Evolutionary conservation across 495 filamentous ascomycete species (phyloP), one percentile per base, ranked within the genome.

Genomic region (Podospora appendiculata): DNA sequence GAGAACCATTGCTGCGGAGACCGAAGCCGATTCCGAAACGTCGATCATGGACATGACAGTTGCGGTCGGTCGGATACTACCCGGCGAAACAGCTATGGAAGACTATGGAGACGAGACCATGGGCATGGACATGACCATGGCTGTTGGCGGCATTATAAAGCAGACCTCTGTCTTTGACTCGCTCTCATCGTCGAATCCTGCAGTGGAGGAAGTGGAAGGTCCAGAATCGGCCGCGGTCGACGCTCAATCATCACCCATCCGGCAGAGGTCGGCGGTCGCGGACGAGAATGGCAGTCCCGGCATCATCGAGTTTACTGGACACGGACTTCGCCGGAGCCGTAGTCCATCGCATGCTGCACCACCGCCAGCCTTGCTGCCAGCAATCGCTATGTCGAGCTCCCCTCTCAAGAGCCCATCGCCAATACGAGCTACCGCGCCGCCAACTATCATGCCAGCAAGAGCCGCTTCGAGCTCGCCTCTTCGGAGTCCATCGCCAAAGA

Each of bases 31-130:
- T 6, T 43, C 41, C 14, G 45, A 48, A 16, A 25, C 6, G 13
- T 48, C 45, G 8, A 25, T 54, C 13, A 88, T 89, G 85, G 85
- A 89, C 44, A 86, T 89, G 67, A 90, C 87, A 6, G 70, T 81
- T 35, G 83, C 85, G 0, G 69, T 89, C 55, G 87, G 88, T 40
- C 68, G 75, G 18, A 41, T 47, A 9, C 19, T 32, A 19, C 45
- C 52, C 8, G 41, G n/a, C 66, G 6, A 52, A 8, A 13, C 60
- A 25, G 58, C 58, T 35, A 66, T 71, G 45, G 62, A 64, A 44
- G 58, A 69, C 6, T 71, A 79, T 16, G 67, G 61, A 35, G 74
- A 80, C 56, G 64, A 67, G 38, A 82, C 76, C 6, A 67, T 71
- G 61, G 78, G 71, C 5, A 84, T 82, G 80, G 79, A 82, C 52